Conservation (phyloP, 1,284 basidiomycete genomes). For the Neonothopanus nambi region DNA sequence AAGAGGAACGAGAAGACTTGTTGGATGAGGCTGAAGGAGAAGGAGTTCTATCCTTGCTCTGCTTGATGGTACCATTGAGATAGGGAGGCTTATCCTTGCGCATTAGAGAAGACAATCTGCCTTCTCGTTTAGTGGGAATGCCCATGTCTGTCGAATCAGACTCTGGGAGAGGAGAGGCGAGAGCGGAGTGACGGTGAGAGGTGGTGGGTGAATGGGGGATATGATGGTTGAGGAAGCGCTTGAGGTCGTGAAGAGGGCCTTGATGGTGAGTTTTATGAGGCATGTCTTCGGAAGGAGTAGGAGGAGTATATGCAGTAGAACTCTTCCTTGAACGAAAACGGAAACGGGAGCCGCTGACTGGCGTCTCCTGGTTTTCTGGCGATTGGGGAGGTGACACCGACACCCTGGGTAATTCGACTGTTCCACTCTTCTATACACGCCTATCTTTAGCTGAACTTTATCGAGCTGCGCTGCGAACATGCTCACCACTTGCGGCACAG, state of each 20-base stretch:
- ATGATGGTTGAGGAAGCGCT: constrained; percentile 90
- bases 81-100: constrained; percentile 32
- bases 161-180: constrained; percentile 14
- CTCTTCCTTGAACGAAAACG: constrained; percentile 14
- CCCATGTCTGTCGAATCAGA: constrained; percentile 2
- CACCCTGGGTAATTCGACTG: no score
- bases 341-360: constrained; percentile 15
- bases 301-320: constrained; percentile 14
- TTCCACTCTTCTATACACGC: no score
- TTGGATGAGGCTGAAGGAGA: constrained; percentile 29
- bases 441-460: background rate
- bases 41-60: constrained; percentile 43
- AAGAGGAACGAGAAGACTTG: constrained; percentile 22
- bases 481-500: constrained; percentile 5
- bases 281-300: constrained; percentile 34
- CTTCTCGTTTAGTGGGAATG: constrained; percentile 21
- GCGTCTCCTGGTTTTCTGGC: constrained; percentile 2
- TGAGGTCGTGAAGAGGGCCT: constrained; percentile 85
- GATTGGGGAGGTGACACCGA: constrained; percentile 6
- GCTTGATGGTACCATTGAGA: constrained; percentile 30
- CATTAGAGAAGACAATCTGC: constrained; percentile 31
- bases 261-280: constrained; percentile 25
- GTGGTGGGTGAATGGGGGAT: constrained; percentile 52
- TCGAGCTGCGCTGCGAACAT: background rate
- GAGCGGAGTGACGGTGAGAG: constrained; percentile 5